Conservation (phyloP, 2,329 filamentous ascomycete genomes). For the Diaporthe citri region DNA sequence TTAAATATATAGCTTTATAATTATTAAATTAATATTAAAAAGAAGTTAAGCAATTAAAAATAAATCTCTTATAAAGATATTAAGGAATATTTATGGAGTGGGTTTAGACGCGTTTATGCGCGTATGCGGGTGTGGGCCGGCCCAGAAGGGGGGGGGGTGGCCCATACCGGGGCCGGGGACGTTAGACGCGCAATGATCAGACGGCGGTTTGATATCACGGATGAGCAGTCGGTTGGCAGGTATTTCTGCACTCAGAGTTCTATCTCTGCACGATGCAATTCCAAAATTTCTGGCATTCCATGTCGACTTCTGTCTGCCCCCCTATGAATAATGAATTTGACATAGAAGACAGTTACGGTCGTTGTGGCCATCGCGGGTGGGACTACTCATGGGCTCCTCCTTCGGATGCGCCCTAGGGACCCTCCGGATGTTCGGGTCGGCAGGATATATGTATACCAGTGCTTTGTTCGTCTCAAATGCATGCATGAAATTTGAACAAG, state of each 20-base stretch:
- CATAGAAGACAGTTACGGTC: not conserved
- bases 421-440: not conserved
- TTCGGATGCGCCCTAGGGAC: not conserved
- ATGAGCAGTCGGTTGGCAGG: not conserved
- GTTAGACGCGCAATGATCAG: not conserved
- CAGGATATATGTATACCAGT: not conserved
- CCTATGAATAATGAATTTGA: no score
- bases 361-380: not conserved
- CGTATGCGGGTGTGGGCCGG: no score
- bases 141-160: no score
- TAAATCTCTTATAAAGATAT: not conserved
- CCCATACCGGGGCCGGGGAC: no score
- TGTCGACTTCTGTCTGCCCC: fast-evolving
- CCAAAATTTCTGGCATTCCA: not conserved
- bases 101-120: no score
- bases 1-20: not conserved
- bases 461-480: slow-evolving; percentile 18
- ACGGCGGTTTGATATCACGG: not conserved
- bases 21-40: no score
- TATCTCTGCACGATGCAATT: not conserved
- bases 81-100: not conserved
- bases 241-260: not conserved
- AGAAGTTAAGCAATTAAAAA: not conserved
- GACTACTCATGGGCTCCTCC: not conserved
- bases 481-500: not conserved